Base-by-base conservation (phyloP, 345 rosid genomes). In the Lenwebbia sp. region DNA sequence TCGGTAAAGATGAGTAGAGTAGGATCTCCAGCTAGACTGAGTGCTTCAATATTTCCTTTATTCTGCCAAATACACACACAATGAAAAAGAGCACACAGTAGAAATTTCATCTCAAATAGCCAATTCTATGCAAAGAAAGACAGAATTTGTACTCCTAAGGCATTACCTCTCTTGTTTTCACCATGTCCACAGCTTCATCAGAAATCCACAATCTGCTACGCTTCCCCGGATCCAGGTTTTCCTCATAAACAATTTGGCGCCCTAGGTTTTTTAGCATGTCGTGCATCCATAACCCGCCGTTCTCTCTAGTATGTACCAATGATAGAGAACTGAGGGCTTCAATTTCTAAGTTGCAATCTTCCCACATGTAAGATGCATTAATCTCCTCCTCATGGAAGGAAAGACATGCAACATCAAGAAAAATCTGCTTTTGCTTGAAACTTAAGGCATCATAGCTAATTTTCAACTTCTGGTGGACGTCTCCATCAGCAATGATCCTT, bases 401-500 rank as follows among this genome's bases (percentile, higher is more conserved):
- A 62, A 62, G 22, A 62, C 75, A 62, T 30, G 75, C 75, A 30
- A 30, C 30, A 62, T 62, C 75, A 62, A 40, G 41, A 40, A 40
- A 40, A 40, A 40, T 40, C 4, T 40, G 41, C 41, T 62, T 62
- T 30, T 62, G 75, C 75, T 17, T 15, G 75, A 62, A 30, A 30
- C 30, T 30, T 62, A 62, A 30, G 75, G 40, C 5, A 0, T 62
- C 75, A 7, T 0, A 62, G 41, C 75, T 62, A 9, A 62, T 62
- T 15, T 30, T 30, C 6, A 62, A 30, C 75, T 14, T 62, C 11
- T 5, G 0, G 11, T 0, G 1, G 1, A 62, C 41, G 0, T 17
- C 75, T 62, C 37, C 37, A 17, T 30, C 19, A 30, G 19, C 22
- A 30, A 62, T 62, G 75, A 22, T 62, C 76, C 1, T 65, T 30